Percentiles rank a stretch among this genome's conserved stretches.
Conservation (phyloP, 331 rosid genomes). For the Acacia pycnantha region DNA sequence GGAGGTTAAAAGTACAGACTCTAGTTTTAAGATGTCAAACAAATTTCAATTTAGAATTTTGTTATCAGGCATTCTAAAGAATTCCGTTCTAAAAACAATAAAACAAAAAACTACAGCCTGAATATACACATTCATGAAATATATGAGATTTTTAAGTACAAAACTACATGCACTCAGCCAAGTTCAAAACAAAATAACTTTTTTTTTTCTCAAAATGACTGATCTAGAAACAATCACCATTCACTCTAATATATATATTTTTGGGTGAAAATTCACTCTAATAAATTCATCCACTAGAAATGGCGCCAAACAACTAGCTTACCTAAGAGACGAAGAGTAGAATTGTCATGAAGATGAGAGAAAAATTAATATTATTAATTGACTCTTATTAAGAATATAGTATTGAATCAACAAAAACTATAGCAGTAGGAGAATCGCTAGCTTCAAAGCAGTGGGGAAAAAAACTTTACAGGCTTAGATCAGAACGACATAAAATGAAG, state of each 20-base stretch:
- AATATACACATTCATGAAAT: neutral
- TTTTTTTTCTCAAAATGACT: neutral
- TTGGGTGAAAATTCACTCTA: neutral
- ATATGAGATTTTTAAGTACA: neutral
- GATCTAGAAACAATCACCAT: neutral
- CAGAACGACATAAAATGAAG: neutral
- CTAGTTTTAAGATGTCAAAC: neutral
- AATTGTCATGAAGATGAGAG: neutral
- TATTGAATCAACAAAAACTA: neutral
- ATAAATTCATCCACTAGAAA: neutral
- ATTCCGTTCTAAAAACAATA: neutral
- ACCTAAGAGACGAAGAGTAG: neutral
- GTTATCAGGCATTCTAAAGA: neutral
- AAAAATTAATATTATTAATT: constrained; percentile 1
- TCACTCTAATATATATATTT: neutral
- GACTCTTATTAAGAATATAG: neutral
- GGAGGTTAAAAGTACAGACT: neutral
- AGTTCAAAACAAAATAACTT: neutral
- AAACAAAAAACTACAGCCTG: neutral
- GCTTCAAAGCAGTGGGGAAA: neutral
- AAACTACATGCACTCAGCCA: neutral
- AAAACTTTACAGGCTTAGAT: neutral
- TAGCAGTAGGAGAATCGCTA: neutral
- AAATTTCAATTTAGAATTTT: neutral
- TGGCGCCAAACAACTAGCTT: neutral